phyloP scores from a whole-genome alignment of 257 asterid species.

The Solanum pimpinellifolium region DNA sequence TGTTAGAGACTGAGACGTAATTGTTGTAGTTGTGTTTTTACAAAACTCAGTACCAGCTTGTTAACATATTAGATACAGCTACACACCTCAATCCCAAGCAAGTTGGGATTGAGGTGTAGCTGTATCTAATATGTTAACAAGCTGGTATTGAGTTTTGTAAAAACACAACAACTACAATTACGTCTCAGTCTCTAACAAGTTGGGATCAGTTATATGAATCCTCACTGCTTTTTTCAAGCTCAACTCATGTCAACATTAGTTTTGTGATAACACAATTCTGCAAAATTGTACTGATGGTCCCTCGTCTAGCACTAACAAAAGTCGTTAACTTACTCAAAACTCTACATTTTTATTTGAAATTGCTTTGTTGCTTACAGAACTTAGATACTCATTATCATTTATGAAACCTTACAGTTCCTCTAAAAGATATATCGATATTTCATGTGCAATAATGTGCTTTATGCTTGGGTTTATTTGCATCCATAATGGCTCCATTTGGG shows the following conservation, averaged over 20 bases:
- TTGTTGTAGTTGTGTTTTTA: too few species aligned
- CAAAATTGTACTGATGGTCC: neutral
- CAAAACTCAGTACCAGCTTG: too few species aligned
- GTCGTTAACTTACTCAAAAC: neutral
- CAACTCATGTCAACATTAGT: neutral
- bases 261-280: neutral
- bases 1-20: too few species aligned
- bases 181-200: neutral
- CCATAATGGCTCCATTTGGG: constrained; percentile 96
- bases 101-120: neutral
- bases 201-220: neutral
- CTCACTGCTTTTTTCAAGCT: neutral
- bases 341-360: neutral
- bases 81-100: too few species aligned
- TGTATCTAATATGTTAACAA: neutral
- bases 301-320: neutral
- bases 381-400: neutral
- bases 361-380: neutral
- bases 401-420: constrained; percentile 36
- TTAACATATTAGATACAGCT: too few species aligned
- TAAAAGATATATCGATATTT: constrained; percentile 42
- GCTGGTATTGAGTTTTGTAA: neutral
- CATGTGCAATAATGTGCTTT: constrained; percentile 89
- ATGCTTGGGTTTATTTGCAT: constrained; percentile 73
- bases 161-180: neutral